These are phyloP conservation scores for Thalassiosira profunda DNA, from an alignment of 108 stramenopile species.

Conservation along the genomic window DNA sequence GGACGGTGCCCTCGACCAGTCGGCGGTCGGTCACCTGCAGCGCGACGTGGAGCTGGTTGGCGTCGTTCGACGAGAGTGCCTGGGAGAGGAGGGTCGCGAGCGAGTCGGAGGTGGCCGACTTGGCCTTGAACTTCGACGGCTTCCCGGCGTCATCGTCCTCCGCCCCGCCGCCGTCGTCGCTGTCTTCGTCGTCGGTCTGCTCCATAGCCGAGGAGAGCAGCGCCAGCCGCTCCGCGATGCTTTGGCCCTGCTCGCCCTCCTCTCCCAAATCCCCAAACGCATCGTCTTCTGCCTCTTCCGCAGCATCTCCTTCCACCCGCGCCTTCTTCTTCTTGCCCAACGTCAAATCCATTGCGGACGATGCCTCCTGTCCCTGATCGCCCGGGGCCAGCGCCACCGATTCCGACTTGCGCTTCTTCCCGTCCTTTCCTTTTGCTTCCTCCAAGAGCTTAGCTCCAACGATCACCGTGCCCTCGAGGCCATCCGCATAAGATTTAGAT, in stretches of 20 bases:
- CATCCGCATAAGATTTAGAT: conserved; percentile 6
- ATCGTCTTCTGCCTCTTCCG: conserved; percentile 21
- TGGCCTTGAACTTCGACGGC: conserved; percentile 33
- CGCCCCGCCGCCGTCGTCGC: conserved; percentile 27
- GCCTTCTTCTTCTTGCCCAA: conserved; percentile 12
- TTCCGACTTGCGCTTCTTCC: conserved; percentile 29
- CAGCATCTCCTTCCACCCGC: conserved; percentile 7
- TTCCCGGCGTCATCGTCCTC: conserved; percentile 1
- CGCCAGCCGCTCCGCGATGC: conserved; percentile 51
- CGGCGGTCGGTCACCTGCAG: conserved; percentile 38
- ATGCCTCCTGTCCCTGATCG: conserved; percentile 37
- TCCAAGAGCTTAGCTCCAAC: conserved; percentile 3
- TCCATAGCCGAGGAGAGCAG: conserved; percentile 56
- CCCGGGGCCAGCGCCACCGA: conserved; percentile 37
- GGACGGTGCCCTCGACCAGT: conserved; percentile 33
- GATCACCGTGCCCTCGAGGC: conserved; percentile 12
- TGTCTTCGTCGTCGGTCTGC: conserved; percentile 34
- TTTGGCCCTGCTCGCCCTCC: conserved; percentile 25
- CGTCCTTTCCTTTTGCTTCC: conserved; percentile 2
- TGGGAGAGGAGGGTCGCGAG: conserved; percentile 50
- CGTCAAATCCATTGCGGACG: conserved; percentile 37
- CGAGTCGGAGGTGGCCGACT: conserved; percentile 50
- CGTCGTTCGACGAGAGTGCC: conserved; percentile 52
- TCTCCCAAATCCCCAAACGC: conserved; percentile 13
- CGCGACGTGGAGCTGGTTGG: conserved; percentile 40